Conservation (phyloP, 352 stramenopile species). For the Phytopythium oedochilum region DNA sequence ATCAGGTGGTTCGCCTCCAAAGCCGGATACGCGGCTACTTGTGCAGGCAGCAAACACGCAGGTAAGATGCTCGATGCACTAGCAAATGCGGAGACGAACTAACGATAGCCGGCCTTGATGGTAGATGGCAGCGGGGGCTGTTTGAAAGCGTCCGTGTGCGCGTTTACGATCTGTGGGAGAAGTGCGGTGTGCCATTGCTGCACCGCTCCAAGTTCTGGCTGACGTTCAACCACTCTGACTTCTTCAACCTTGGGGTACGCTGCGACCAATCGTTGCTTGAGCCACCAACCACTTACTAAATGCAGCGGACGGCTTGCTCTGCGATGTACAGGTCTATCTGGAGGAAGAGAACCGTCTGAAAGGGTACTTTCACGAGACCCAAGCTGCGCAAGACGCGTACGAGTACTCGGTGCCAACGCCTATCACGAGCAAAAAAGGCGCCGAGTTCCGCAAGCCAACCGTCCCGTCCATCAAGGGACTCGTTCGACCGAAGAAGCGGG, state of each 20-base stretch:
- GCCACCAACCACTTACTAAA: not conserved
- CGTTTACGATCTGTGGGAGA: slow-evolving; percentile 70
- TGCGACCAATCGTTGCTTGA: not conserved
- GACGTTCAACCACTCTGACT: slow-evolving; percentile 65
- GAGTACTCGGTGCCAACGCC: slow-evolving; percentile 31
- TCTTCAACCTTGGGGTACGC: slow-evolving; percentile 71
- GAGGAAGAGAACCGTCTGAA: slow-evolving; percentile 57
- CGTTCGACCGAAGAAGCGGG: slow-evolving; percentile 17
- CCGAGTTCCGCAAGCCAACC: slow-evolving; percentile 9
- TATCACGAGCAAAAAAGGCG: slow-evolving; percentile 11
- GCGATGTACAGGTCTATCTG: slow-evolving; percentile 40
- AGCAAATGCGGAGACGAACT: not conserved
- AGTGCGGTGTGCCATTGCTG: slow-evolving; percentile 56
- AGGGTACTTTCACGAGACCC: slow-evolving; percentile 28
- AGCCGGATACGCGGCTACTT: slow-evolving; percentile 54
- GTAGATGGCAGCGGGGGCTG: slow-evolving; percentile 59
- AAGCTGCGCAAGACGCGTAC: slow-evolving; percentile 29
- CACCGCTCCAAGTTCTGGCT: slow-evolving; percentile 84
- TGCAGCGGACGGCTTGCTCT: not conserved
- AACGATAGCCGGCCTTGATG: not conserved
- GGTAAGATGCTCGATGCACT: slow-evolving; percentile 12
- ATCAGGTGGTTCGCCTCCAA: slow-evolving; percentile 58
- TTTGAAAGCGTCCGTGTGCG: slow-evolving; percentile 44
- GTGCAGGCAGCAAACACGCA: slow-evolving; percentile 52
- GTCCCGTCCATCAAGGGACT: slow-evolving; percentile 21